Evolutionary conservation across 495 filamentous ascomycete genomes (phyloP), one percentile per base, ranked within the genome.

Genomic region (Annulohypoxylon moriforme): DNA sequence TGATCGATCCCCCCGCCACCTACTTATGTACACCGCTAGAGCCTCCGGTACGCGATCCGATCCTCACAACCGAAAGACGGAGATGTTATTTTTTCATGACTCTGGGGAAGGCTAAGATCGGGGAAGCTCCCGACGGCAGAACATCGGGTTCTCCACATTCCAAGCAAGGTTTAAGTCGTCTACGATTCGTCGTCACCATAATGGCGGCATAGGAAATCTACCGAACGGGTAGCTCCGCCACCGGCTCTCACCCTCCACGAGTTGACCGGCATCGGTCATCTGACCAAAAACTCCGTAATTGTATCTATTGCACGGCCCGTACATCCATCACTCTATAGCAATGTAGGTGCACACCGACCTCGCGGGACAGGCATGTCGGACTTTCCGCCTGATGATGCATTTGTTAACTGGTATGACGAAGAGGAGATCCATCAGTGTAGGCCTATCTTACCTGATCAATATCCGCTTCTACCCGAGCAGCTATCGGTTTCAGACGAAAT

Each of bases 161-260:
- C 11, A 50, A 47, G 3, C 20, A 22, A 36, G n/a, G 49, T 59
- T 52, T 29, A 24, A 18, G 11, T 20, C 24, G n/a, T 27, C 40
- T 49, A 11, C 24, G n/a, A 18, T 29, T n/a, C 29, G n/a, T 34
- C 50, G 50, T 55, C 50, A 55, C 22, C 5, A 29, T 55, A n/a
- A n/a, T 29, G 1, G n/a, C 29, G 16, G n/a, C n/a, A 29, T 55
- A 24, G 25, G 29, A 55, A 14, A 18, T 34, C n/a, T 25, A 56
- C 52, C 16, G 29, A 71, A 74, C 18, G 8, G 64, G 71, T 63
- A 76, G 27, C 42, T 76, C 74, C 74, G 74, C 67, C 56, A 36
- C 34, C 44, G n/a, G 27, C 13, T 16, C 9, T 3, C 4, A 13
- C 13, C 2, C 44, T 52, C 60, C 16, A 60, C 38, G 14, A 44